Conservation (phyloP, 306 rosid species). For the Sicyos baderoa region DNA sequence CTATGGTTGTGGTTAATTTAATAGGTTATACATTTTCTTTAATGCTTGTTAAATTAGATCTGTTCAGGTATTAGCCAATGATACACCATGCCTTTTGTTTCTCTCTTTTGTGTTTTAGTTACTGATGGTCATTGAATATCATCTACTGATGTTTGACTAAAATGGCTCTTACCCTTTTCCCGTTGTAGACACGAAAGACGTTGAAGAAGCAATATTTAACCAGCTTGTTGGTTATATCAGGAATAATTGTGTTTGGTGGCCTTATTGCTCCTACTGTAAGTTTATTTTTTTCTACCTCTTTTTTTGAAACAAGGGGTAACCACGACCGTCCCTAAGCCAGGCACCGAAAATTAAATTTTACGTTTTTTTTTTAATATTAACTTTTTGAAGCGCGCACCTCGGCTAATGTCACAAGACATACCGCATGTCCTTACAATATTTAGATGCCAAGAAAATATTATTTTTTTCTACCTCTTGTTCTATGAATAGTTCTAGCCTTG, state of each 20-base stretch:
- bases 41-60: neutral
- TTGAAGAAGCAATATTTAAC: conserved; percentile 78
- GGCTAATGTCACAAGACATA: no score
- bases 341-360: no score
- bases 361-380: no score
- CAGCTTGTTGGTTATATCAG: conserved; percentile 55
- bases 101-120: conserved; percentile 9
- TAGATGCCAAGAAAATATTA: no score
- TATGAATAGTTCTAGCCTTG: neutral
- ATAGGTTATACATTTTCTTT: neutral
- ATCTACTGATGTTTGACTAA: conserved; percentile 13
- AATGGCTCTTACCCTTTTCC: neutral
- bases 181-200: conserved; percentile 58
- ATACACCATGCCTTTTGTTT: neutral
- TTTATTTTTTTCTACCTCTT: conserved; percentile 8
- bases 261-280: conserved; percentile 87
- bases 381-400: no score
- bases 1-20: conserved; percentile 1
- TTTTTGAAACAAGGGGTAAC: no score
- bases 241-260: conserved; percentile 77
- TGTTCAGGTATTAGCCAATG: neutral
- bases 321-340: no score
- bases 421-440: no score
- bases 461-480: neutral
- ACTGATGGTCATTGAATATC: neutral